Base-by-base conservation (phyloP, 257 asterid genomes). In the Coffea canephora region DNA sequence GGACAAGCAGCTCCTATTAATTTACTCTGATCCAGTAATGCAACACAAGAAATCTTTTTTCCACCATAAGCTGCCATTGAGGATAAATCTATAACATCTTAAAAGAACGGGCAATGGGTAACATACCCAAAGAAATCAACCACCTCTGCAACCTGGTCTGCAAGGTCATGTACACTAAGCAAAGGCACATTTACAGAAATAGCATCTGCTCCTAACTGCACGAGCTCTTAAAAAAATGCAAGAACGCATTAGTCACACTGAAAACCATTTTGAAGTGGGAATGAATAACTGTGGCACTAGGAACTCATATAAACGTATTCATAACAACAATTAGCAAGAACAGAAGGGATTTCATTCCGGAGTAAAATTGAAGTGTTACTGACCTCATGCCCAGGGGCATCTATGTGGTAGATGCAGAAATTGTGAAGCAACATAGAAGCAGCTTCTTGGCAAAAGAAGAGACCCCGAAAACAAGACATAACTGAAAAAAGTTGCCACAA, bases 381-480 rank as follows among this genome's bases (percentile, higher is more conserved):
- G 75, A 92, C 97, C 97, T 92, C 95, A 70, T 90, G 97, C 49
- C 97, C 97, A 1, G 95, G 97, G 69, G 97, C 93, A 69, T 86
- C 87, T 81, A 92, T 84, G 83, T 92, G 94, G 82, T 92, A 92
- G 78, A 92, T 87, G 79, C 95, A 92, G 75, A 92, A 92, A 87
- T 92, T 92, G 87, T 92, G 95, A 78, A 92, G 88, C 81, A 92
- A 87, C 84, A 90, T 88, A 75, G 95, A 88, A 82, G 86, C 88
- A 76, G 95, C 91, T 65, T 92, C 95, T 74, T 90, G 97, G 82
- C 91, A 88, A 84, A 73, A 78, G 86, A 92, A 89, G 69, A 92
- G 81, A 69, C 97, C 95, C 76, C 90, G 90, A 87, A 89, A 92
- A 85, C 97, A 92, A 75, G 93, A 90, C 85, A 90, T 82, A 84